Percentiles rank a stretch among this genome's conserved stretches.
These are phyloP conservation scores for Phytophthora citrophthora DNA, from an alignment of 352 stramenopile genomes.

Conservation along the genomic window DNA sequence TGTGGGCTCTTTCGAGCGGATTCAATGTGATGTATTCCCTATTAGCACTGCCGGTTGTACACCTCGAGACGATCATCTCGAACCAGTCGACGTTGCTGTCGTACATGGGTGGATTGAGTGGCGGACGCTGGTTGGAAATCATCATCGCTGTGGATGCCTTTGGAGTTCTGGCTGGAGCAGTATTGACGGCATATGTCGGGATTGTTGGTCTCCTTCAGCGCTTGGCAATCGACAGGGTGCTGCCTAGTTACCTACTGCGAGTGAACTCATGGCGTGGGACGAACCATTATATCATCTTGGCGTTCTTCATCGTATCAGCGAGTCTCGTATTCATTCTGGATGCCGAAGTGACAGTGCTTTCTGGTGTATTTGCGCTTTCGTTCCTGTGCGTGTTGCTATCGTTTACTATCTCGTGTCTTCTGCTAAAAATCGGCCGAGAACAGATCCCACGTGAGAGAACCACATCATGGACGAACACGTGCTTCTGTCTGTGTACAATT, in stretches of 20 bases:
- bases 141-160: conserved; percentile 83
- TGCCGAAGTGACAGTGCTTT: conserved; percentile 73
- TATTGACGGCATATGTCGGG: conserved; percentile 84
- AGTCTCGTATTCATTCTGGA: conserved; percentile 80
- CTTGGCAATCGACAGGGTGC: conserved; percentile 79
- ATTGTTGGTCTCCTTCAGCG: conserved; percentile 80
- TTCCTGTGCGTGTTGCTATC: conserved; percentile 87
- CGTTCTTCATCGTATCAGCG: conserved; percentile 70
- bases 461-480: conserved; percentile 66
- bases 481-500: conserved; percentile 56
- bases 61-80: conserved; percentile 66
- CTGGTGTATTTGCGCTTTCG: conserved; percentile 87
- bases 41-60: conserved; percentile 72
- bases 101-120: conserved; percentile 53
- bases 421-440: conserved; percentile 84
- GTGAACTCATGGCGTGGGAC: conserved; percentile 73
- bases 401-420: conserved; percentile 79
- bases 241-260: conserved; percentile 58
- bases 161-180: conserved; percentile 81
- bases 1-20: conserved; percentile 81
- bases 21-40: conserved; percentile 82
- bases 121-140: conserved; percentile 41
- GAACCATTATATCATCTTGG: conserved; percentile 83
- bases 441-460: conserved; percentile 76
- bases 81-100: conserved; percentile 74